Evolutionary conservation across 1,284 basidiomycete genomes (phyloP).

Genomic region (Boletus semigastroideus): DNA sequence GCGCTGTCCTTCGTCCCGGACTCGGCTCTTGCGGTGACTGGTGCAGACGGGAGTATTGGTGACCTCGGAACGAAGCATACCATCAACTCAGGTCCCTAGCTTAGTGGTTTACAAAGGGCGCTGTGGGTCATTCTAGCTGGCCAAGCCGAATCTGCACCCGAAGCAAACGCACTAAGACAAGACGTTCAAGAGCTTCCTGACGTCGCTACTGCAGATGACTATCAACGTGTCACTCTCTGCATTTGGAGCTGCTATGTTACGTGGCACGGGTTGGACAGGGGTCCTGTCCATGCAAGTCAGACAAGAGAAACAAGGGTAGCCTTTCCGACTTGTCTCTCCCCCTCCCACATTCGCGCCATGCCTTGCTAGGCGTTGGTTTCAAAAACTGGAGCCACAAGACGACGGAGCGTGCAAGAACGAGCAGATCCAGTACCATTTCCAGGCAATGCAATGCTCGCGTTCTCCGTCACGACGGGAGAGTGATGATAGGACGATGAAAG

Average conservation of each 20-base stretch:
- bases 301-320: too few species aligned
- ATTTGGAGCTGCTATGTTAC: conserved; percentile 90
- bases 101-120: conserved; percentile 66
- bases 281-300: too few species aligned
- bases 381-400: too few species aligned
- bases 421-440: too few species aligned
- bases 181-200: conserved; percentile 81
- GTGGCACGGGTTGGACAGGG: too few species aligned
- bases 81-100: conserved; percentile 70
- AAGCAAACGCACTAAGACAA: conserved; percentile 78
- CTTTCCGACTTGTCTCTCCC: too few species aligned
- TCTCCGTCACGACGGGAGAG: too few species aligned
- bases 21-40: conserved; percentile 58
- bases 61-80: conserved; percentile 71
- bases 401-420: too few species aligned
- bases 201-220: conserved; percentile 78
- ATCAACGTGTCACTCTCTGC: conserved; percentile 90
- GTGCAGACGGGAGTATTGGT: conserved; percentile 76
- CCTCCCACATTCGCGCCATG: too few species aligned
- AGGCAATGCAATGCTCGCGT: too few species aligned
- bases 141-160: conserved; percentile 40
- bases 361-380: too few species aligned
- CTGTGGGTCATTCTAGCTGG: conserved; percentile 70
- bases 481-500: too few species aligned
- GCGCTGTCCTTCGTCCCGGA: conserved; percentile 61